These are phyloP conservation scores for Graphilbum fragrans DNA, from an alignment of 2,329 filamentous ascomycete species.

Conservation along the genomic window DNA sequence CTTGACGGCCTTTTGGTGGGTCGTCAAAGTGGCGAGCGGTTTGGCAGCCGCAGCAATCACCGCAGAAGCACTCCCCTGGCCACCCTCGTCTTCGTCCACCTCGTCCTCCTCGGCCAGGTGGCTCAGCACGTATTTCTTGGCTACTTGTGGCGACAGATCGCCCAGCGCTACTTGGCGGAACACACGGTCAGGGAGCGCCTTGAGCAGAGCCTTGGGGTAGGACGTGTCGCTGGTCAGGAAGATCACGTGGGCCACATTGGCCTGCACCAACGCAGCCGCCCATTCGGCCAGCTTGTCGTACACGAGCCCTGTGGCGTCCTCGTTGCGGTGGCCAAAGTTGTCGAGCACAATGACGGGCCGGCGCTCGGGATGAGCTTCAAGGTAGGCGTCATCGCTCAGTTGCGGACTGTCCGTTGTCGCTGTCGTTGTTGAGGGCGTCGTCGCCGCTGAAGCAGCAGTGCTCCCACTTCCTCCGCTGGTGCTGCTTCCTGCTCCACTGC, in stretches of 20 bases:
- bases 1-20: constrained; percentile 33
- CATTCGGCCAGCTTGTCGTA: constrained; percentile 80
- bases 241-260: constrained; percentile 85
- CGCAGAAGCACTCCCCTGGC: constrained; percentile 5
- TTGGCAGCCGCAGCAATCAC: background rate
- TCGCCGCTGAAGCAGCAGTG: background rate
- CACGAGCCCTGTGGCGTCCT: constrained; percentile 47
- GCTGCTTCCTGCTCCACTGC: too few relatives aligned
- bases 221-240: constrained; percentile 86
- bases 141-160: constrained; percentile 75
- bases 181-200: constrained; percentile 79
- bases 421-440: background rate
- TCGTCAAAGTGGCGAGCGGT: background rate
- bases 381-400: constrained; percentile 71
- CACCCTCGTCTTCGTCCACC: constrained; percentile 20
- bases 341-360: constrained; percentile 80
- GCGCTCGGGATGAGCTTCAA: constrained; percentile 78
- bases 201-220: constrained; percentile 76
- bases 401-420: constrained; percentile 21
- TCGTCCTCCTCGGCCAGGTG: constrained; percentile 49
- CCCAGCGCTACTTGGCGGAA: constrained; percentile 79
- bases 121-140: constrained; percentile 79
- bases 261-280: constrained; percentile 74
- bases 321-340: constrained; percentile 76
- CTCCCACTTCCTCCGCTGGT: background rate